Evolutionary conservation across 306 rosid species (phyloP).

Genomic region (Vicia sativa): DNA sequence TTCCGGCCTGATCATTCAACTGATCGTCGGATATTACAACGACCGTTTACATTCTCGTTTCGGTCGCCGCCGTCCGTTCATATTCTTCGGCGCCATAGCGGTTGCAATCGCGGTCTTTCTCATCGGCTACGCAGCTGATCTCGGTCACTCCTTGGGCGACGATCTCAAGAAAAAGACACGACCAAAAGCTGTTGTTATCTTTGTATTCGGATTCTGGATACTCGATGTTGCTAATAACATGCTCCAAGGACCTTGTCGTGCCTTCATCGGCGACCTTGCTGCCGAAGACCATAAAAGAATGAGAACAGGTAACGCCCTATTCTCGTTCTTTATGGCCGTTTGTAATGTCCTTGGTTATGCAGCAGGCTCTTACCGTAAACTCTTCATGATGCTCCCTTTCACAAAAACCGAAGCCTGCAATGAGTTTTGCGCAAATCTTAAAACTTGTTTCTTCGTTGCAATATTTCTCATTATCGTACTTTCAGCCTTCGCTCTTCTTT

Average conservation of each 20-base stretch:
- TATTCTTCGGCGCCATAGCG: conserved; percentile 33
- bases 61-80: conserved; percentile 78
- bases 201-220: conserved; percentile 67
- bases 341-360: conserved; percentile 71
- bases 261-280: conserved; percentile 61
- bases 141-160: conserved; percentile 59
- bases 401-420: conserved; percentile 59
- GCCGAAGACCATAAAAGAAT: conserved; percentile 44
- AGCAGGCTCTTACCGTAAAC: conserved; percentile 50
- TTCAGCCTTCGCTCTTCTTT: conserved; percentile 23
- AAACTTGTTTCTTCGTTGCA: conserved; percentile 65
- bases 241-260: conserved; percentile 72
- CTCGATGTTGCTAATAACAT: conserved; percentile 71
- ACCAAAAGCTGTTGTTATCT: conserved; percentile 48
- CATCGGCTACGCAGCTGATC: conserved; percentile 73
- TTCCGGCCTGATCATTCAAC: conserved; percentile 72
- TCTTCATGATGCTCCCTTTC: conserved; percentile 55
- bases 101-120: conserved; percentile 58
- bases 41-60: conserved; percentile 64
- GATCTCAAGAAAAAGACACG: not conserved
- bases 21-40: conserved; percentile 66
- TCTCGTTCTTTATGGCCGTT: conserved; percentile 75
- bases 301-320: conserved; percentile 41
- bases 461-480: conserved; percentile 35
- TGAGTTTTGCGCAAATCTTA: conserved; percentile 67